A percentile compares a stretch with the other conserved stretches of the same genome.
These are phyloP conservation scores for Hyphopichia fennica DNA, from an alignment of 1,139 yeast species.

Conservation along the genomic window DNA sequence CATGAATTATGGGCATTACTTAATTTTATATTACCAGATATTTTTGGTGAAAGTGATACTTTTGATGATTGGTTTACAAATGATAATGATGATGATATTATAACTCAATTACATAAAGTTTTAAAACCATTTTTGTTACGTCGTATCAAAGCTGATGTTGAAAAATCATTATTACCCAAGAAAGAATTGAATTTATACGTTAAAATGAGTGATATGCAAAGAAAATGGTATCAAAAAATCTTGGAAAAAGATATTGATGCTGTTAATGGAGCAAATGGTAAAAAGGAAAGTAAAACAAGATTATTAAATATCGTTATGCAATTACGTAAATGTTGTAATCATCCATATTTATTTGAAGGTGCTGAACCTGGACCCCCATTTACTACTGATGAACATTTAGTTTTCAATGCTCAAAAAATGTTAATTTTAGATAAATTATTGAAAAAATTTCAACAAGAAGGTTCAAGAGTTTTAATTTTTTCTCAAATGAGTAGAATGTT, in stretches of 20 bases:
- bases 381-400: slow-evolving; percentile 80
- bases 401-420: slow-evolving; percentile 72
- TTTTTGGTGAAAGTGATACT: slow-evolving; percentile 70
- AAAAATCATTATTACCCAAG: slow-evolving; percentile 72
- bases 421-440: slow-evolving; percentile 67
- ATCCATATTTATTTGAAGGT: slow-evolving; percentile 80
- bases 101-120: slow-evolving; percentile 87
- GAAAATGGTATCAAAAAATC: slow-evolving; percentile 71
- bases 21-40: slow-evolving; percentile 74
- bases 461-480: slow-evolving; percentile 73
- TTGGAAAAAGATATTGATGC: slow-evolving; percentile 82
- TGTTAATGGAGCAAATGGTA: slow-evolving; percentile 76
- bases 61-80: slow-evolving; percentile 72
- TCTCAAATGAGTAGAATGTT: slow-evolving; percentile 82
- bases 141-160: slow-evolving; percentile 78
- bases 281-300: slow-evolving; percentile 73
- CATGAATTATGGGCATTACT: slow-evolving; percentile 81
- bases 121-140: slow-evolving; percentile 73
- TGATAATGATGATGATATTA: slow-evolving; percentile 51
- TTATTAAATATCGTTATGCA: slow-evolving; percentile 81
- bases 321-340: slow-evolving; percentile 79
- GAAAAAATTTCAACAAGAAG: slow-evolving; percentile 62
- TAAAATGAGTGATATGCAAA: slow-evolving; percentile 76
- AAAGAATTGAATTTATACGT: slow-evolving; percentile 71
- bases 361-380: slow-evolving; percentile 89